These are phyloP conservation scores for Podospora australis DNA, from an alignment of 495 filamentous ascomycete species.

Conservation along the genomic window DNA sequence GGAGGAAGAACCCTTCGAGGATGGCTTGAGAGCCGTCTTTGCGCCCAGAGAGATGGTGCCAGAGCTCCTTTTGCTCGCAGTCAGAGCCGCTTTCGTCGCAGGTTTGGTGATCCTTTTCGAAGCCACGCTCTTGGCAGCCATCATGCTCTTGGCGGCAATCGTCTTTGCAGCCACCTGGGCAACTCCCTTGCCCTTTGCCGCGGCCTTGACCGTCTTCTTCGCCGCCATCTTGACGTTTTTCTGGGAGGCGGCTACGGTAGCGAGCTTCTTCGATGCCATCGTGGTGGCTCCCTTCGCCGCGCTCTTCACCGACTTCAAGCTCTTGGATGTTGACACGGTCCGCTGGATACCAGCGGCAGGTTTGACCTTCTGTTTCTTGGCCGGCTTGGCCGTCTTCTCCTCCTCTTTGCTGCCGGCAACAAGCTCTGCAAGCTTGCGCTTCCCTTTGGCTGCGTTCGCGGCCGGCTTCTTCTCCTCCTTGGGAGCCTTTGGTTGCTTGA, in stretches of 20 bases:
- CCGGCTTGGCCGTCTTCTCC: constrained; percentile 4
- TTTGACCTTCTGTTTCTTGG: constrained; percentile 26
- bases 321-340: constrained; percentile 17
- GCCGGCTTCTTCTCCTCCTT: constrained; percentile 24
- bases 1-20: no score
- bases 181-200: constrained; percentile 23
- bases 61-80: constrained; percentile 32
- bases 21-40: constrained; percentile 20
- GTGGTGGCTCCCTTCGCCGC: constrained; percentile 19
- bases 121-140: background rate
- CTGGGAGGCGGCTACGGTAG: no score
- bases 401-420: constrained; percentile 15
- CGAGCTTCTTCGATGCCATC: no score
- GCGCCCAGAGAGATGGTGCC: constrained; percentile 30
- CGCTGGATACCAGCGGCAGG: constrained; percentile 22
- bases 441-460: constrained; percentile 21
- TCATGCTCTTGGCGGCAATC: background rate
- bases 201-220: no score
- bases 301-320: no score
- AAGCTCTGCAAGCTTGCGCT: constrained; percentile 29
- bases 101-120: constrained; percentile 11
- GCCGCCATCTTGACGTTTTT: no score
- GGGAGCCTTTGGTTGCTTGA: constrained; percentile 34
- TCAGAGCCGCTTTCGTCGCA: constrained; percentile 21
- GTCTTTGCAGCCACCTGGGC: constrained; percentile 7